Conservation (phyloP, 1,139 yeast species). For the Suzukiozyma palmioleophila region DNA sequence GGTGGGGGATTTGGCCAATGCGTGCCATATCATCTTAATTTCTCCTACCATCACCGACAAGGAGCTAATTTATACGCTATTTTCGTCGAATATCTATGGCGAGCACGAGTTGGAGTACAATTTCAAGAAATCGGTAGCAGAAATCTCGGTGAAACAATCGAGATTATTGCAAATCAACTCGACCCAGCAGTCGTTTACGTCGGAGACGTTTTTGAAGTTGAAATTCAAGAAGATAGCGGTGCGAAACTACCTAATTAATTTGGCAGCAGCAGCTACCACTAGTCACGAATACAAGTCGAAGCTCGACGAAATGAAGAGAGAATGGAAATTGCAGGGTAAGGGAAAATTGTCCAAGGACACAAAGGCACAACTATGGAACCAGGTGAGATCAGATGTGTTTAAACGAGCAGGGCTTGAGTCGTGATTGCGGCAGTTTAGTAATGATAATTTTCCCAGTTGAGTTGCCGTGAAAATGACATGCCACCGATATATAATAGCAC, state of each 20-base stretch:
- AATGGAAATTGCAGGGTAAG: constrained; percentile 24
- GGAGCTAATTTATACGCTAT: constrained; percentile 39
- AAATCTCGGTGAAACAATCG: constrained; percentile 48
- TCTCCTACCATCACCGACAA: constrained; percentile 43
- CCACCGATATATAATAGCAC: no score
- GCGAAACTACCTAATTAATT: constrained; percentile 45
- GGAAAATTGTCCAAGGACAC: constrained; percentile 38
- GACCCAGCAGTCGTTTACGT: constrained; percentile 24
- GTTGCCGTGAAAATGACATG: no score
- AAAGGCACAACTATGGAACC: constrained; percentile 45
- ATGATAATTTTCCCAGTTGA: no score
- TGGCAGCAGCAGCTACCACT: constrained; percentile 55
- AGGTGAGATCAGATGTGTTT: constrained; percentile 46
- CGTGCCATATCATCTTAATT: constrained; percentile 38
- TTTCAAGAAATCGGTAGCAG: constrained; percentile 49
- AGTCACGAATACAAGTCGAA: constrained; percentile 46
- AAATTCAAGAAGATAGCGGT: constrained; percentile 45
- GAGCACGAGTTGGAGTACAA: constrained; percentile 44
- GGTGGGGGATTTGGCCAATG: constrained; percentile 41
- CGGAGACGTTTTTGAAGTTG: constrained; percentile 26
- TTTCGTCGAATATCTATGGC: constrained; percentile 39
- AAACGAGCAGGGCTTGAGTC: constrained; percentile 43
- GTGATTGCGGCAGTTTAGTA: no score
- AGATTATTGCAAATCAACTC: constrained; percentile 39
- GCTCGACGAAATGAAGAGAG: constrained; percentile 29